A percentile compares a stretch with the other conserved stretches of the same genome.
Evolutionary conservation across 768 basidiomycete genomes (phyloP).

Genomic region (Imleria badia): DNA sequence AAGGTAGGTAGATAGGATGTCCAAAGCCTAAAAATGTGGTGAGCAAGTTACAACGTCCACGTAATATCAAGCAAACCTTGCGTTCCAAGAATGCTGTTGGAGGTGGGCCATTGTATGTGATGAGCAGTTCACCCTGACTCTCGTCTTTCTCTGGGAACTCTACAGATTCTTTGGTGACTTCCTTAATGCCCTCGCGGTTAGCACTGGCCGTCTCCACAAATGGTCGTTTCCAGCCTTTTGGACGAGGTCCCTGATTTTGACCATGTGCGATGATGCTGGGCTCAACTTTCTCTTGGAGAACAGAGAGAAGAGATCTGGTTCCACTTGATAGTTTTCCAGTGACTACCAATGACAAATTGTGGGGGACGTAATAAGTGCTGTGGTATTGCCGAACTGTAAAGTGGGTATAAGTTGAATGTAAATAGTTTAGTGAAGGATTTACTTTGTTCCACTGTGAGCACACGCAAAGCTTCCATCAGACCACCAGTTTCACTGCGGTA

Average conservation of each 20-base stretch:
- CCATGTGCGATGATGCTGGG: constrained; percentile 76
- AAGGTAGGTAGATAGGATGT: constrained; percentile 83
- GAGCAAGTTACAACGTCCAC: not conserved
- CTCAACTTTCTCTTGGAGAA: constrained; percentile 82
- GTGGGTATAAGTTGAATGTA: constrained; percentile 15
- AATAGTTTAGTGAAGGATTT: constrained; percentile 18
- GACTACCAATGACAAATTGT: constrained; percentile 89
- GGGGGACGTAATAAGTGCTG: constrained; percentile 84
- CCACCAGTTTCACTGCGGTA: constrained; percentile 98
- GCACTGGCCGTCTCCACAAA: constrained; percentile 88
- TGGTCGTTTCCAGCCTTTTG: constrained; percentile 87
- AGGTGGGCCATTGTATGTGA: constrained; percentile 78
- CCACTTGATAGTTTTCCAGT: constrained; percentile 82
- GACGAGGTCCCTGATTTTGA: constrained; percentile 67
- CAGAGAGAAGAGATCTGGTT: constrained; percentile 71
- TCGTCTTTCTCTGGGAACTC: constrained; percentile 98
- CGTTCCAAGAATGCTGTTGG: constrained; percentile 69
- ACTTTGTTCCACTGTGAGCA: constrained; percentile 89
- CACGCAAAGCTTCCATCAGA: constrained; percentile 86
- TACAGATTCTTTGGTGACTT: constrained; percentile 60
- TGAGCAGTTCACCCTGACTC: constrained; percentile 83
- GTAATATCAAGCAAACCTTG: constrained; percentile 44
- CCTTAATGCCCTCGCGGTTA: constrained; percentile 48
- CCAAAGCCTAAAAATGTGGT: constrained; percentile 60
- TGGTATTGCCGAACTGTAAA: constrained; percentile 85